Conservation (phyloP, 2,329 filamentous ascomycete genomes). For the Fusarium sp. region DNA sequence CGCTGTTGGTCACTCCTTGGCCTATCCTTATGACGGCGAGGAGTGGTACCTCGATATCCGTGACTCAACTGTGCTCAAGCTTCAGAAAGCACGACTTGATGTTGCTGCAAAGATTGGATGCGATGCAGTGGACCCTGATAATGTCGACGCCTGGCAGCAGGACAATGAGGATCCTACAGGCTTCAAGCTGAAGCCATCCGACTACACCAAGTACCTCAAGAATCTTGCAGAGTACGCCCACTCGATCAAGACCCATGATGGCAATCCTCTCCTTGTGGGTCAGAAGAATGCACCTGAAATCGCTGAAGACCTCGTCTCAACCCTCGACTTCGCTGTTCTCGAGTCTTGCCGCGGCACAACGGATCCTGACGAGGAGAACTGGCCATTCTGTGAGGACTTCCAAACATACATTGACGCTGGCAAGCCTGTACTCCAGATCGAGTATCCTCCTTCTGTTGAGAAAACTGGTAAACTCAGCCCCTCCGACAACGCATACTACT, state of each 20-base stretch:
- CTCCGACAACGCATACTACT: constrained; percentile 46
- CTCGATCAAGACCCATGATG: constrained; percentile 42
- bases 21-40: constrained; percentile 43
- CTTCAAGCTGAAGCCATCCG: constrained; percentile 47
- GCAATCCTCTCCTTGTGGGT: constrained; percentile 48
- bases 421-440: constrained; percentile 52
- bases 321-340: constrained; percentile 53
- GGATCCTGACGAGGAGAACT: constrained; percentile 28
- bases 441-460: constrained; percentile 50
- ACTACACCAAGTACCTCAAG: constrained; percentile 49
- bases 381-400: constrained; percentile 49
- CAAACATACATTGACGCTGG: constrained; percentile 46
- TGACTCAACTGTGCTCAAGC: constrained; percentile 40
- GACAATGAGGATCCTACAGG: constrained; percentile 47
- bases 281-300: constrained; percentile 52
- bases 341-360: constrained; percentile 51
- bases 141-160: constrained; percentile 50
- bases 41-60: constrained; percentile 51
- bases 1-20: constrained; percentile 44
- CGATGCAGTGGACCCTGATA: constrained; percentile 53
- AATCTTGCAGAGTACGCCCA: constrained; percentile 49
- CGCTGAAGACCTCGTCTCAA: constrained; percentile 40
- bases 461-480: constrained; percentile 41
- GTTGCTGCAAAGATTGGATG: constrained; percentile 48
- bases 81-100: constrained; percentile 50